Evolutionary conservation across 2,329 filamentous ascomycete species (phyloP).

Genomic region (Aspergillus felis): DNA sequence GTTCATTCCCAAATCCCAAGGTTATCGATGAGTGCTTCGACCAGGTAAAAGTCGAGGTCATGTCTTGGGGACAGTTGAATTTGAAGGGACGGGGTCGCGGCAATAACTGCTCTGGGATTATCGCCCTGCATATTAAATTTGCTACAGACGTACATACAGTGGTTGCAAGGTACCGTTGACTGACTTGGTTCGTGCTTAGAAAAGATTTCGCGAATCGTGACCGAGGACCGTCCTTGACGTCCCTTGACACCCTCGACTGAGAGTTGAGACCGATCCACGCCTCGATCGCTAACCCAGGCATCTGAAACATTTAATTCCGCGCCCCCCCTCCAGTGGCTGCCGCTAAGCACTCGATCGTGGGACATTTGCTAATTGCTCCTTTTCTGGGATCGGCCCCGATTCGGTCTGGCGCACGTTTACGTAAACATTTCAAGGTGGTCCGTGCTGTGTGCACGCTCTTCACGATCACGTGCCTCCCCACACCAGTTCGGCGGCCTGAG

Average conservation of each 20-base stretch:
- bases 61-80: background rate
- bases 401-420: slow-evolving; percentile 10
- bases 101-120: background rate
- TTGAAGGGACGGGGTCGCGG: background rate
- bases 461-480: slow-evolving; percentile 23
- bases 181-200: background rate
- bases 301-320: background rate
- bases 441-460: slow-evolving; percentile 14
- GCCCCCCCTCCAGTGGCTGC: slow-evolving; percentile 6
- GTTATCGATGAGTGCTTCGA: background rate
- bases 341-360: slow-evolving; percentile 11
- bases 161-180: background rate
- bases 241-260: background rate
- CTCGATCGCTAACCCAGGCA: background rate
- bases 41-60: background rate
- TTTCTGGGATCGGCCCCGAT: slow-evolving; percentile 9
- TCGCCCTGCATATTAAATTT: background rate
- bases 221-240: background rate
- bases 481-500: slow-evolving; percentile 10
- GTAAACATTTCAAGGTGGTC: slow-evolving; percentile 15
- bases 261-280: slow-evolving; percentile 2
- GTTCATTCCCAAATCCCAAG: background rate
- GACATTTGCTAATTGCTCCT: background rate
- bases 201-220: background rate
- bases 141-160: background rate